phyloP scores from a whole-genome alignment of 352 stramenopile species.

The Globisporangium perplexum region DNA sequence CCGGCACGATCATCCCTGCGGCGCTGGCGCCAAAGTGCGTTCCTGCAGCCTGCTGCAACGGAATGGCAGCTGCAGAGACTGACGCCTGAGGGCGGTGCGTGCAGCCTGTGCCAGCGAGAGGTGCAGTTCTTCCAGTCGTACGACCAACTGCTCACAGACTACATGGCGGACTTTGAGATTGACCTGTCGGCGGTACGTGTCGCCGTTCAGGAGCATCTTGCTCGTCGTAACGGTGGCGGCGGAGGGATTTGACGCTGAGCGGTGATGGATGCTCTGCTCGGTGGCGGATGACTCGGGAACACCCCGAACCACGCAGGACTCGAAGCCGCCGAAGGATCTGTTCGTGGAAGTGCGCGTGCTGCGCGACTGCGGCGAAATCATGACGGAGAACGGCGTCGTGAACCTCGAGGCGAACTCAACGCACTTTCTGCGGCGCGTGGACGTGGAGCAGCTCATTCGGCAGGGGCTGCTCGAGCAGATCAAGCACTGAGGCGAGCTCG shows the following conservation, averaged over 20 bases:
- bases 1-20: conserved; percentile 80
- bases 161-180: conserved; percentile 86
- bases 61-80: neutral
- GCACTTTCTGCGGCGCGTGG: conserved; percentile 83
- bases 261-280: neutral
- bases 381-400: conserved; percentile 87
- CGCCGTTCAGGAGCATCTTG: neutral
- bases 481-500: conserved; percentile 40
- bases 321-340: conserved; percentile 87
- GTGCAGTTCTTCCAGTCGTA: conserved; percentile 90
- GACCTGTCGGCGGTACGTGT: conserved; percentile 69
- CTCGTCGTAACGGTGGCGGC: neutral
- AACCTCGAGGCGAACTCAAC: conserved; percentile 85
- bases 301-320: conserved; percentile 30
- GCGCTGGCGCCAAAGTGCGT: conserved; percentile 60
- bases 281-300: neutral
- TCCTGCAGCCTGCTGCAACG: neutral
- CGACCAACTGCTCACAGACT: conserved; percentile 88
- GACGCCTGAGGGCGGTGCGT: conserved; percentile 15
- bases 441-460: conserved; percentile 81
- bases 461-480: conserved; percentile 84
- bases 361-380: conserved; percentile 86
- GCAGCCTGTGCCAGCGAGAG: conserved; percentile 76
- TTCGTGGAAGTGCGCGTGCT: conserved; percentile 89
- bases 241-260: no score